Percentiles rank a stretch among this genome's conserved stretches.
These are phyloP conservation scores for Phytophthora quininea DNA, from an alignment of 352 stramenopile genomes.

Conservation along the genomic window DNA sequence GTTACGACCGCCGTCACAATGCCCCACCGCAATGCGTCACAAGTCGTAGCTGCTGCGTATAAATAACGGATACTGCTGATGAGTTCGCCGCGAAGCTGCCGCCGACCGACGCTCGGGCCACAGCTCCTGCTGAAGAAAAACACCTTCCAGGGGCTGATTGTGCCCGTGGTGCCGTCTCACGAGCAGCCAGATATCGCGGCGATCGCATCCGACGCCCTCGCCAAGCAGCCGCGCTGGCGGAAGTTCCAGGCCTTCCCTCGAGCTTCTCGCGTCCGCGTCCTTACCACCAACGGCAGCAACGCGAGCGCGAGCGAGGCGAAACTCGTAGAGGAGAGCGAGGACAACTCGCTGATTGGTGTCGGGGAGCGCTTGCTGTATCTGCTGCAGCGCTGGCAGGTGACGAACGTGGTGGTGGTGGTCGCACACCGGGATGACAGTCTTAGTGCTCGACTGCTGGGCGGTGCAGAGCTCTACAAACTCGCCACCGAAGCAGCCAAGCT, in stretches of 20 bases:
- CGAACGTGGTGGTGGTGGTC: conserved; percentile 74
- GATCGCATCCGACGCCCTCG: conserved; percentile 33
- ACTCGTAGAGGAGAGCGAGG: conserved; percentile 59
- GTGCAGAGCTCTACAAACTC: conserved; percentile 70
- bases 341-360: conserved; percentile 58
- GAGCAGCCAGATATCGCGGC: conserved; percentile 19
- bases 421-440: conserved; percentile 69
- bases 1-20: conserved; percentile 35
- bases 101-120: conserved; percentile 45
- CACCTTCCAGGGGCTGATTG: conserved; percentile 66
- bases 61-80: conserved; percentile 6
- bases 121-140: conserved; percentile 76
- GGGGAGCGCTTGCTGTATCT: conserved; percentile 80
- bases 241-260: conserved; percentile 57
- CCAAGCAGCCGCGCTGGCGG: conserved; percentile 43
- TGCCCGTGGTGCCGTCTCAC: conserved; percentile 36
- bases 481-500: conserved; percentile 74
- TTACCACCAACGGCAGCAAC: conserved; percentile 12
- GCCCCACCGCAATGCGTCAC: conserved; percentile 23
- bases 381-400: conserved; percentile 83
- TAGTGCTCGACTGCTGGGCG: conserved; percentile 60
- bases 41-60: neutral
- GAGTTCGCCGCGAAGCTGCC: conserved; percentile 25
- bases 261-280: conserved; percentile 46
- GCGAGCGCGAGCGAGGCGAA: conserved; percentile 20